Conservation (phyloP, 768 basidiomycete genomes). For the Serpula lacrymans region DNA sequence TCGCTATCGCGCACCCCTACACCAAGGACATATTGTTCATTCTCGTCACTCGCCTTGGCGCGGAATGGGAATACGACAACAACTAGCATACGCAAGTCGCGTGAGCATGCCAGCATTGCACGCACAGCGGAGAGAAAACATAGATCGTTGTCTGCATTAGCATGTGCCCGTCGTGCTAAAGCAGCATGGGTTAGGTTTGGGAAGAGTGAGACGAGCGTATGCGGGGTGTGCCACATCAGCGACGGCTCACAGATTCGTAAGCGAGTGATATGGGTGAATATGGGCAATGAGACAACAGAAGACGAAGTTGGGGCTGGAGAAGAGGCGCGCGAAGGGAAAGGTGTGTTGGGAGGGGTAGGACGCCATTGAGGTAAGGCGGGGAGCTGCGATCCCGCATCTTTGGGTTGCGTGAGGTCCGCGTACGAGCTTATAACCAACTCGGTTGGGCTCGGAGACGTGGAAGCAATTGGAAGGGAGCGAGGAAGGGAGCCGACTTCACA, state of each 20-base stretch:
- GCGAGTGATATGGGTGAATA: conserved; percentile 7
- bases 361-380: conserved; percentile 6
- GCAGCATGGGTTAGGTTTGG: conserved; percentile 38
- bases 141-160: conserved; percentile 40
- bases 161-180: conserved; percentile 36
- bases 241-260: conserved; percentile 17
- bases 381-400: too few relatives aligned
- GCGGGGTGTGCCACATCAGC: conserved; percentile 13
- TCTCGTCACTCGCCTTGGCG: conserved; percentile 1
- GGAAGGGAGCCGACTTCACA: too few relatives aligned
- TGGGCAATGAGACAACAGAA: not conserved
- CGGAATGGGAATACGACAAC: conserved; percentile 30
- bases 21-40: not conserved
- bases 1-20: not conserved
- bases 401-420: conserved; percentile 2
- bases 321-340: not conserved
- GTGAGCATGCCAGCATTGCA: conserved; percentile 23
- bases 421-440: conserved; percentile 11
- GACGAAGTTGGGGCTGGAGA: not conserved
- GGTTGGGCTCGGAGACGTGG: conserved; percentile 2
- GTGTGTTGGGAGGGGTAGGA: conserved; percentile 13
- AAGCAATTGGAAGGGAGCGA: conserved; percentile 3
- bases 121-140: conserved; percentile 33
- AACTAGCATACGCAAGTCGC: conserved; percentile 32
- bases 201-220: conserved; percentile 12